phyloP scores from a whole-genome alignment of 2,329 filamentous ascomycete genomes.

The Alternaria dauci region DNA sequence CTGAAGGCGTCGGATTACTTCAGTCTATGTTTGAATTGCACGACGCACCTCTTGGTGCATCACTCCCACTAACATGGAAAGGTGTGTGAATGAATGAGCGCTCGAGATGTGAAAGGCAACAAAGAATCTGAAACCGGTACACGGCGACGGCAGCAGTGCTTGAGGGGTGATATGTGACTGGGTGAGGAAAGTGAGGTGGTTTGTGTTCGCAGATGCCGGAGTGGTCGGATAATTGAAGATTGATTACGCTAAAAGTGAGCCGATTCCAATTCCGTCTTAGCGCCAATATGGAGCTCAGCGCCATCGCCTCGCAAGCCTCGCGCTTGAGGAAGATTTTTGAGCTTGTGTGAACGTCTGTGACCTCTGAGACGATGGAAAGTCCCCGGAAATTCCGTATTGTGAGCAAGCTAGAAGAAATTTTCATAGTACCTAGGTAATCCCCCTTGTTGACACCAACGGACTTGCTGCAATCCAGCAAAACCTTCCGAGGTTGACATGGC shows the following conservation, averaged over 20 bases:
- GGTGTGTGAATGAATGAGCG: background rate
- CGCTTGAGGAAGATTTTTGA: constrained; percentile 21
- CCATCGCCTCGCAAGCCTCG: constrained; percentile 19
- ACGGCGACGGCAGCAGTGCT: constrained; percentile 2
- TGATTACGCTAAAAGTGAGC: constrained; percentile 8
- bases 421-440: background rate
- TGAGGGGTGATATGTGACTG: constrained; percentile 18
- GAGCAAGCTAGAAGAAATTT: too few species aligned
- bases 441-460: too few species aligned
- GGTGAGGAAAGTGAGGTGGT: constrained; percentile 19
- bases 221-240: constrained; percentile 23
- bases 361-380: background rate
- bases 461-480: background rate
- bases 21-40: background rate
- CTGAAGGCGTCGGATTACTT: background rate
- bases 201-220: constrained; percentile 19
- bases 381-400: too few species aligned
- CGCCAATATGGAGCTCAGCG: constrained; percentile 20
- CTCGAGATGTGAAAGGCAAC: background rate
- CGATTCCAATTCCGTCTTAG: constrained; percentile 11
- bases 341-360: constrained; percentile 21
- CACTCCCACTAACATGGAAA: background rate
- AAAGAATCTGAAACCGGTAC: background rate
- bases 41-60: constrained; percentile 3
- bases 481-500: background rate